phyloP scores from a whole-genome alignment of 2,329 filamentous ascomycete genomes.

The Aspergillus amoenus region DNA sequence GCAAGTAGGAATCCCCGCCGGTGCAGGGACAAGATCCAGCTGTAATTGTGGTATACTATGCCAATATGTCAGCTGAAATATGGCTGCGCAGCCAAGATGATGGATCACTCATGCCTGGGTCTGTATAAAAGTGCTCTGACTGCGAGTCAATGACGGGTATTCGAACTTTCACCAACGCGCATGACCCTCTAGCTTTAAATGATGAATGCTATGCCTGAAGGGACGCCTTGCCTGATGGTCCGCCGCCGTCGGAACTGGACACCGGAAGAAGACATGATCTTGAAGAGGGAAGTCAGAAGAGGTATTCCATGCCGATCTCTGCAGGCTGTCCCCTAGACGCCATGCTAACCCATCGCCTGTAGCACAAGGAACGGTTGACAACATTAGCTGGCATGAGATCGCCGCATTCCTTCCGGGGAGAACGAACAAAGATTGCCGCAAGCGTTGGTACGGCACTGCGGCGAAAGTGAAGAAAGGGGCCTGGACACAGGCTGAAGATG shows the following conservation, averaged over 20 bases:
- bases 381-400: conserved; percentile 11
- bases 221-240: not conserved
- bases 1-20: not conserved
- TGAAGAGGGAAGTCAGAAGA: not conserved
- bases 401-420: conserved; percentile 8
- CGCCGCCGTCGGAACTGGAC: conserved; percentile 1
- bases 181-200: not conserved
- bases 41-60: not conserved
- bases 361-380: conserved; percentile 3
- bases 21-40: not conserved
- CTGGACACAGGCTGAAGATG: conserved; percentile 14
- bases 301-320: not conserved
- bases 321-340: not conserved
- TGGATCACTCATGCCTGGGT: not conserved
- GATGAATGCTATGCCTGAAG: not conserved
- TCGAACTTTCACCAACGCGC: too few relatives aligned
- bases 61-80: not conserved
- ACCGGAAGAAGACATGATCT: not conserved
- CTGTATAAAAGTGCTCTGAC: not conserved
- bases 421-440: conserved; percentile 13
- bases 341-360: not conserved
- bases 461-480: conserved; percentile 8
- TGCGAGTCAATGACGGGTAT: too few relatives aligned
- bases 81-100: not conserved
- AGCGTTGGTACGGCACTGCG: conserved; percentile 11